Percentiles rank a stretch among this genome's conserved stretches.
Evolutionary conservation across 768 basidiomycete genomes (phyloP).

Genomic region (Pulveroboletus sp.): DNA sequence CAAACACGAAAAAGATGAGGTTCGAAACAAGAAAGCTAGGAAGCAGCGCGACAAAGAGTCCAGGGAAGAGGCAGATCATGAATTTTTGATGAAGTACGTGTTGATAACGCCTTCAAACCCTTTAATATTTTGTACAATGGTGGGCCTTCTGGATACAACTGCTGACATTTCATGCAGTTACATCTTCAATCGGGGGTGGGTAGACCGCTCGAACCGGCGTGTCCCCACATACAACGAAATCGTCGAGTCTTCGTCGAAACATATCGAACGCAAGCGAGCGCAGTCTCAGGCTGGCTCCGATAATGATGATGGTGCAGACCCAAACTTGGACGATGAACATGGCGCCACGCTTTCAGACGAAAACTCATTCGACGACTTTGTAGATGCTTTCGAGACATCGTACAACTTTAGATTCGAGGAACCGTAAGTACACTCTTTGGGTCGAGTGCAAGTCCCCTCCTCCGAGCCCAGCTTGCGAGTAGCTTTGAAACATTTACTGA

Average conservation of each 20-base stretch:
- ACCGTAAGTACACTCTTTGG: slow-evolving; percentile 54
- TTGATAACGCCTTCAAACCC: neutral
- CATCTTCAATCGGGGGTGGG: slow-evolving; percentile 96
- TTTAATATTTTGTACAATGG: neutral
- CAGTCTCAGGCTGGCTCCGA: slow-evolving; percentile 15
- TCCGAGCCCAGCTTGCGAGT: neutral
- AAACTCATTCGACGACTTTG: slow-evolving; percentile 85
- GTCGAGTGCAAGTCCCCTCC: neutral
- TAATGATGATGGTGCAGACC: slow-evolving; percentile 11
- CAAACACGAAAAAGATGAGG: slow-evolving; percentile 20
- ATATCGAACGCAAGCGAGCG: slow-evolving; percentile 19
- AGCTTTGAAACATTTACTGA: neutral
- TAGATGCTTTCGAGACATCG: slow-evolving; percentile 89
- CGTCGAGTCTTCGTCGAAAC: slow-evolving; percentile 40
- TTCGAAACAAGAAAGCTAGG: slow-evolving; percentile 20
- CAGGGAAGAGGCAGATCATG: slow-evolving; percentile 71
- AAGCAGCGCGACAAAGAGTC: slow-evolving; percentile 25
- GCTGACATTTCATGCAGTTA: slow-evolving; percentile 53
- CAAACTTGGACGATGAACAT: slow-evolving; percentile 16
- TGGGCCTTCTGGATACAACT: too few relatives aligned
- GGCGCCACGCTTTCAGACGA: slow-evolving; percentile 49
- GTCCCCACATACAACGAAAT: slow-evolving; percentile 88
- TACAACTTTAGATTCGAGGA: slow-evolving; percentile 99
- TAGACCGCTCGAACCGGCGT: slow-evolving; percentile 71
- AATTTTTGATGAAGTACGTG: slow-evolving; percentile 87